Evolutionary conservation across 352 stramenopile genomes (phyloP), one percentile per base, ranked within the genome.

Genomic region (Saprolegnia diclina): DNA sequence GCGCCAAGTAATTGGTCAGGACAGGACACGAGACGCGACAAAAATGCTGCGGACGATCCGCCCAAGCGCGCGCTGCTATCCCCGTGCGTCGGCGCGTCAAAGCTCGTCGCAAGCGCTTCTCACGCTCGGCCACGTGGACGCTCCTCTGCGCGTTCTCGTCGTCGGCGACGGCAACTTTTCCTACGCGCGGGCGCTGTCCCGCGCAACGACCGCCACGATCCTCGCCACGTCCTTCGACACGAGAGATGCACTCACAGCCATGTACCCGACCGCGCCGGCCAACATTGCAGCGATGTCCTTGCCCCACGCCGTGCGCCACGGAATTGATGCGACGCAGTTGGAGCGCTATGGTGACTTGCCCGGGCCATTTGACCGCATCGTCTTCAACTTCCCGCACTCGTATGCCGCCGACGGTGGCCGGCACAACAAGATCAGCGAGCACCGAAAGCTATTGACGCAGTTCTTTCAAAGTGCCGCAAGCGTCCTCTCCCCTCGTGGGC

Each of bases 131-230:
- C 13, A 14, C 13, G 13, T 48, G 13, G 42, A 3, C 5, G 10
- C 42, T 29, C 52, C 63, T 19, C 6, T 24, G 6, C n/a, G 29
- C 32, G 82, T 94, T 61, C 73, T 94, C n/a, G 76, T 94, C 26
- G 83, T 92, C 5, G 87, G 85, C n/a, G 87, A 94, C 56, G 87
- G 85, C 73, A 91, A 94, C 76, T 92, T 92, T 64, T 93, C 87
- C 26, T 94, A 89, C 73, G 73, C 84, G 22, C 38, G 61, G 16
- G 69, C 71, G 10, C 48, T 75, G 13, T 19, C 56, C 24, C 73
- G 79, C 35, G 82, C 85, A 21, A 56, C 56, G 59, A 11, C 63
- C 0, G 61, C 88, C 40, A 90, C 76, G 0, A 66, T 75, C 21
- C 42, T 74, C 32, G 83, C 76, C 22, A 89, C 87, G 42, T 91